These are phyloP conservation scores for Myriosclerotinia curreyana DNA, from an alignment of 2,329 filamentous ascomycete genomes.

Conservation along the genomic window DNA sequence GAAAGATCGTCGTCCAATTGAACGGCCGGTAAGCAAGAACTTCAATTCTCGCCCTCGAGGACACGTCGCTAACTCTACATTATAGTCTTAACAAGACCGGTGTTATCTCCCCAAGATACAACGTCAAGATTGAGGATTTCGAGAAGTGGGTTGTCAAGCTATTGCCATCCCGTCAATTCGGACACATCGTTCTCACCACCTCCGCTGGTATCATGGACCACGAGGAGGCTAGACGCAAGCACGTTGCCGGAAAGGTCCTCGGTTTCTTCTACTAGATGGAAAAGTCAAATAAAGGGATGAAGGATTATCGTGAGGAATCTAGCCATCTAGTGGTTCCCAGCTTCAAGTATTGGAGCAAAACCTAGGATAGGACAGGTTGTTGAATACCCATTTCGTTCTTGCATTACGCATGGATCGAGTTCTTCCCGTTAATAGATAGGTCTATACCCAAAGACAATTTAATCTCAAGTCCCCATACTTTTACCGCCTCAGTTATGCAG, in stretches of 20 bases:
- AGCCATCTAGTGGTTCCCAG: conserved; percentile 33
- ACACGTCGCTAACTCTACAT: conserved; percentile 5
- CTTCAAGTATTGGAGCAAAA: conserved; percentile 25
- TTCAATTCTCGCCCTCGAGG: not conserved
- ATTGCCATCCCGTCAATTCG: conserved; percentile 98
- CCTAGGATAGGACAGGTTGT: conserved; percentile 24
- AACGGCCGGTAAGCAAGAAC: conserved; percentile 69
- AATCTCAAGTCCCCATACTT: conserved; percentile 35
- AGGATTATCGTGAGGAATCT: conserved; percentile 38
- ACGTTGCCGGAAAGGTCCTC: conserved; percentile 98
- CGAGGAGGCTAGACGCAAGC: conserved; percentile 98
- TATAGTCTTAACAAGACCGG: conserved; percentile 88
- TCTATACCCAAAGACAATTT: conserved; percentile 39
- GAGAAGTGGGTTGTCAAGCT: conserved; percentile 99
- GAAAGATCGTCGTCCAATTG: conserved; percentile 99
- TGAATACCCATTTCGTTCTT: conserved; percentile 35
- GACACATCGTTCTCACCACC: conserved; percentile 98
- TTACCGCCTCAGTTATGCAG: conserved; percentile 4
- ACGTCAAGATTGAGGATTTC: conserved; percentile 93
- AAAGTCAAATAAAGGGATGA: conserved; percentile 29
- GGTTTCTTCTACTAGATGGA: conserved; percentile 92
- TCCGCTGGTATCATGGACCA: conserved; percentile 99
- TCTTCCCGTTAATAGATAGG: conserved; percentile 36
- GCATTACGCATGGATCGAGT: conserved; percentile 31
- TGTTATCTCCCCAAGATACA: conserved; percentile 99